Evolutionary conservation across 1,284 basidiomycete genomes (phyloP).

Genomic region (Coniferiporia weirii): DNA sequence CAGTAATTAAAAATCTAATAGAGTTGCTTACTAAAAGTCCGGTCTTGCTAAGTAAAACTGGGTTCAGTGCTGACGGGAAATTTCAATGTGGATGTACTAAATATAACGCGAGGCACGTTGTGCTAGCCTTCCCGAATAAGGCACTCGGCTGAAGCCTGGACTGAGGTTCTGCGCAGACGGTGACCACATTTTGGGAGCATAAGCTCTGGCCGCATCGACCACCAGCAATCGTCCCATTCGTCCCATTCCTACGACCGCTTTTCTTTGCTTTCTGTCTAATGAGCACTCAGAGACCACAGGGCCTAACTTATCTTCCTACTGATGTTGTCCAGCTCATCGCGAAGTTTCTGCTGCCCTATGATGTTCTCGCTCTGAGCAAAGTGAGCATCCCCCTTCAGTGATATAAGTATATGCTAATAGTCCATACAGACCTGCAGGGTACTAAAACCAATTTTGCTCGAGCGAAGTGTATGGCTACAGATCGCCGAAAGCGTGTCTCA

Average conservation of each 20-base stretch:
- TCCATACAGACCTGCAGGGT: conserved; percentile 4
- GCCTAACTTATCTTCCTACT: conserved; percentile 6
- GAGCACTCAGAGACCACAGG: not conserved
- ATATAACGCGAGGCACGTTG: too few species aligned
- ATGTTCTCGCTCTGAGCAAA: conserved; percentile 8
- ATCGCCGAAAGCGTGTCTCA: conserved; percentile 9
- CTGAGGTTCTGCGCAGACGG: too few species aligned
- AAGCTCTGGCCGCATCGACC: not conserved
- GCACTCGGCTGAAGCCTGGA: too few species aligned
- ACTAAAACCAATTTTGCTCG: not conserved
- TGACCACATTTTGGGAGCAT: not conserved
- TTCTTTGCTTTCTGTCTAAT: not conserved
- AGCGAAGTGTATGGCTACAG: conserved; percentile 10
- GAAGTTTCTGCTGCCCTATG: conserved; percentile 11
- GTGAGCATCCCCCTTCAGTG: not conserved
- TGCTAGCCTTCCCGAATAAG: too few species aligned
- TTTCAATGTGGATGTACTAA: too few species aligned
- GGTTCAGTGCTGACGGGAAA: too few species aligned
- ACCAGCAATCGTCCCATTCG: not conserved
- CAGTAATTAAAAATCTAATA: too few species aligned
- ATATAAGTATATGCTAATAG: not conserved
- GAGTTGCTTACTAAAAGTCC: too few species aligned
- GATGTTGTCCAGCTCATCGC: conserved; percentile 13
- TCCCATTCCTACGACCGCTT: not conserved
- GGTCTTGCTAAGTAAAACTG: too few species aligned